These are phyloP conservation scores for Tulasnella sp. DNA, from an alignment of 768 basidiomycete species.

Conservation along the genomic window DNA sequence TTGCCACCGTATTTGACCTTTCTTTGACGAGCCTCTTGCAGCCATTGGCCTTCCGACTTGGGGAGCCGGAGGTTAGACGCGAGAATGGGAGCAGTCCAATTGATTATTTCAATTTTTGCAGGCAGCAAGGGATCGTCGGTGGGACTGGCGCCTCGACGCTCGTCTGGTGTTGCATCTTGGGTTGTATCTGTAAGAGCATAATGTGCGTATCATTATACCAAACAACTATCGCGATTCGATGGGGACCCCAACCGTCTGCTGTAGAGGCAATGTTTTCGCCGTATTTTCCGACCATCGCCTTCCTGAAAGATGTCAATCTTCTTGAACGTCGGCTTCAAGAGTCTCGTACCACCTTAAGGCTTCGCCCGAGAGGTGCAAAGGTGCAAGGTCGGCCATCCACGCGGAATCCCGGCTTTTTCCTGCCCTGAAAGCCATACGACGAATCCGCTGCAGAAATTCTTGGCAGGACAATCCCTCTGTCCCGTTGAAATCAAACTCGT, in stretches of 20 bases:
- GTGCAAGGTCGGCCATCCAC: not conserved
- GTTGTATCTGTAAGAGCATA: no score
- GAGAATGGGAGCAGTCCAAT: not conserved
- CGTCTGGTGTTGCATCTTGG: no score
- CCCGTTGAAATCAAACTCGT: no score
- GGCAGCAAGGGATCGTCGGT: not conserved
- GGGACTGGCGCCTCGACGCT: not conserved
- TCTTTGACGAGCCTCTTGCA: not conserved
- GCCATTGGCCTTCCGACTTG: not conserved
- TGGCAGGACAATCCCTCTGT: not conserved
- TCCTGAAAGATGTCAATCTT: not conserved
- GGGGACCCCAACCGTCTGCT: no score
- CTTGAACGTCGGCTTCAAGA: not conserved
- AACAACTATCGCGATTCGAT: no score
- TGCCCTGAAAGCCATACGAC: not conserved
- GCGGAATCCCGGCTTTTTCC: no score
- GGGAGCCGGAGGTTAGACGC: not conserved
- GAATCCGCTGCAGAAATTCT: not conserved
- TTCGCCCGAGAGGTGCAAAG: not conserved
- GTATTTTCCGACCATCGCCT: not conserved
- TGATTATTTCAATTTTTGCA: not conserved
- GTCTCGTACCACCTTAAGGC: slow-evolving; percentile 9
- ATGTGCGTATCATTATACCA: no score
- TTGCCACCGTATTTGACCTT: not conserved
- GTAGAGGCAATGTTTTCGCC: no score